A percentile compares a stretch with the other conserved stretches of the same genome.
These are phyloP conservation scores for Fusarium metavorans DNA, from an alignment of 2,329 filamentous ascomycete genomes.

Conservation along the genomic window DNA sequence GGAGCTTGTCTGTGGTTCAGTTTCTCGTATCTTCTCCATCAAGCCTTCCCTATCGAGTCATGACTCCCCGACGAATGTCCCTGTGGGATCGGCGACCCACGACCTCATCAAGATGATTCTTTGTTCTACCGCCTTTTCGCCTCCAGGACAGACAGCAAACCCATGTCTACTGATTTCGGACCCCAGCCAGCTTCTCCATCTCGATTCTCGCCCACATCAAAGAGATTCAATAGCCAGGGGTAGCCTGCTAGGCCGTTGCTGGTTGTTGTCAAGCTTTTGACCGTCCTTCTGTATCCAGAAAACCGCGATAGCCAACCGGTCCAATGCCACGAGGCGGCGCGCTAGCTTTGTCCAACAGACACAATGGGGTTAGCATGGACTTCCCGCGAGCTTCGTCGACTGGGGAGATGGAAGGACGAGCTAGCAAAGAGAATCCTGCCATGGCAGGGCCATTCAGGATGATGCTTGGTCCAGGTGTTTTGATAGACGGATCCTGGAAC, in stretches of 20 bases:
- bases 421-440: neutral
- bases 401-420: neutral
- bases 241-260: neutral
- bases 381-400: neutral
- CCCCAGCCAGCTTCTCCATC: conserved; percentile 6
- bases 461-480: neutral
- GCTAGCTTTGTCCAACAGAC: neutral
- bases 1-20: neutral
- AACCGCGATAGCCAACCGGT: conserved; percentile 2
- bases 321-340: neutral
- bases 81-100: conserved; percentile 14
- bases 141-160: neutral
- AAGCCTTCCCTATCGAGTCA: conserved; percentile 13
- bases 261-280: conserved; percentile 33
- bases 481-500: neutral
- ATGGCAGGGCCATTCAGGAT: neutral
- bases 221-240: conserved; percentile 13
- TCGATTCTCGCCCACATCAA: conserved; percentile 23
- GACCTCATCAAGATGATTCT: conserved; percentile 5
- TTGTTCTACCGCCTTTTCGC: neutral
- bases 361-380: neutral
- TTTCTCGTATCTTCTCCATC: conserved; percentile 15
- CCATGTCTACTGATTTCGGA: neutral
- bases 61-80: conserved; percentile 8
- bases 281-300: neutral